Evolutionary conservation across 768 basidiomycete species (phyloP).

Genomic region (Podaxis sp.): DNA sequence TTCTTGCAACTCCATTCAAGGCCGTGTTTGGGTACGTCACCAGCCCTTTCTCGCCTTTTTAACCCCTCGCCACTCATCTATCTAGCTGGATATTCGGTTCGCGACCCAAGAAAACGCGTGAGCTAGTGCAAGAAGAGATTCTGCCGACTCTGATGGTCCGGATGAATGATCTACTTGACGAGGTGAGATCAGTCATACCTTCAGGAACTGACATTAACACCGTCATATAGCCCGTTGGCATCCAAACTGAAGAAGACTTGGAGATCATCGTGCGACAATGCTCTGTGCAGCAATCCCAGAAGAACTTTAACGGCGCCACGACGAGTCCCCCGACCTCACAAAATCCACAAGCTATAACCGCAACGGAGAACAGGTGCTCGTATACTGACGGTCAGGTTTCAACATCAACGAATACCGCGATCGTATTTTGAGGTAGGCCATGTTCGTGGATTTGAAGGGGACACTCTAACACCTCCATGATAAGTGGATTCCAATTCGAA

Average conservation of each 20-base stretch:
- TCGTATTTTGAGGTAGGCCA: neutral
- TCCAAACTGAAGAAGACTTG: neutral
- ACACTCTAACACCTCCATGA: neutral
- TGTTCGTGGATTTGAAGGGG: neutral
- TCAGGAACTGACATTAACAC: neutral
- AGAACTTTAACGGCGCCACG: neutral
- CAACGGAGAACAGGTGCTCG: neutral
- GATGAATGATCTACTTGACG: neutral
- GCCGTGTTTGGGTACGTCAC: neutral
- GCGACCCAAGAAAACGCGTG: neutral
- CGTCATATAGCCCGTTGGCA: neutral
- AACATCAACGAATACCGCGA: neutral
- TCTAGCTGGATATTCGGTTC: neutral
- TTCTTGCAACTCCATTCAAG: neutral
- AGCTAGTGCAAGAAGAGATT: neutral
- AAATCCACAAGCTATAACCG: neutral
- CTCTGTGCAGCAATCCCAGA: neutral
- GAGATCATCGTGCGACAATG: neutral
- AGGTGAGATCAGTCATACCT: neutral
- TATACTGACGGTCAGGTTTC: neutral
- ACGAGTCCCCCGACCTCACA: neutral
- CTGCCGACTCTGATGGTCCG: neutral
- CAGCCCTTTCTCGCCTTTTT: neutral
- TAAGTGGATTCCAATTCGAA: neutral
- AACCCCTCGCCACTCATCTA: neutral